A percentile compares a stretch with the other conserved stretches of the same genome.
Evolutionary conservation across 2,329 filamentous ascomycete species (phyloP).

Genomic region (Sclerotinia borealis): DNA sequence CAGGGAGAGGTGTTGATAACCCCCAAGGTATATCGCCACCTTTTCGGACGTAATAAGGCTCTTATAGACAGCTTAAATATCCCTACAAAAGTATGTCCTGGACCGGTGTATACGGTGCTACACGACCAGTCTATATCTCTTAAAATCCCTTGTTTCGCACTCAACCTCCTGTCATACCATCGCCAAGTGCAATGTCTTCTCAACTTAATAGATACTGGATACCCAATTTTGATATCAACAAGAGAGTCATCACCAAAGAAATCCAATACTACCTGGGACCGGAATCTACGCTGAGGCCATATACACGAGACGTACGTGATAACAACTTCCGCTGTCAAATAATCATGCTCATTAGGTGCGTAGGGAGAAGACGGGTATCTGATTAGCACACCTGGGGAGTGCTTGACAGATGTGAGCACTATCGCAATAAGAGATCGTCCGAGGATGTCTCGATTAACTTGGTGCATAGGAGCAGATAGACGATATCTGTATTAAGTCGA

Average conservation of each 20-base stretch:
- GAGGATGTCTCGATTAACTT: conserved; percentile 11
- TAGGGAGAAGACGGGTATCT: conserved; percentile 57
- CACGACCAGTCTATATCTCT: conserved; percentile 16
- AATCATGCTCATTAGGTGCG: conserved; percentile 15
- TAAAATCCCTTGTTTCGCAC: background rate
- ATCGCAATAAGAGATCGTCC: background rate
- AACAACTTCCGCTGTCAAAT: conserved; percentile 22
- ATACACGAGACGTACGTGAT: conserved; percentile 47
- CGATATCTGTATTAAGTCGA: conserved; percentile 55
- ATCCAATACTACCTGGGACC: conserved; percentile 54
- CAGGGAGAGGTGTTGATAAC: background rate
- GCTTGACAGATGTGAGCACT: conserved; percentile 51
- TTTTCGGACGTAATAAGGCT: background rate
- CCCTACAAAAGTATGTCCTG: background rate
- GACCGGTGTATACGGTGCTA: background rate
- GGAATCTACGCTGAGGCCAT: conserved; percentile 51
- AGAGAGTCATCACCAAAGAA: conserved; percentile 53
- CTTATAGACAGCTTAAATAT: background rate
- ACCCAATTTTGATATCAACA: conserved; percentile 52
- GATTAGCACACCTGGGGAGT: conserved; percentile 51
- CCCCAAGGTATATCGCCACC: conserved; percentile 1
- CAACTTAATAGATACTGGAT: conserved; percentile 56
- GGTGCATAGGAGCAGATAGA: conserved; percentile 52
- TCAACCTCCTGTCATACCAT: conserved; percentile 14
- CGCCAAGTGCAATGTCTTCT: conserved; percentile 29